Conservation (phyloP, 169 alveolate species). For the Ichthyophthirius multifiliis region DNA sequence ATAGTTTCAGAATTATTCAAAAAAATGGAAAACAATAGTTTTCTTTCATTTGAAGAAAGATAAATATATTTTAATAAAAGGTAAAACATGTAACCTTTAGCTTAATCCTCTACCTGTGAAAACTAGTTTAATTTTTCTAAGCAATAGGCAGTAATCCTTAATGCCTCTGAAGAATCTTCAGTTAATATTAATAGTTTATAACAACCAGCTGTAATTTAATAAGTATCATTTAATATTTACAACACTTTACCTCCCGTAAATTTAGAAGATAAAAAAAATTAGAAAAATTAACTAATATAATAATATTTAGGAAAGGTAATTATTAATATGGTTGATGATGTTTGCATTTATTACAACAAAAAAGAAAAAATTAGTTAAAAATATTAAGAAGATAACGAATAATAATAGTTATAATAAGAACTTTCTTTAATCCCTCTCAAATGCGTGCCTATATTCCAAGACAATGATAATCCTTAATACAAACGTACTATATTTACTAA, state of each 20-base stretch:
- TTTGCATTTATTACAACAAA: constrained; percentile 45
- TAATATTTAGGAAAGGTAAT: constrained; percentile 31
- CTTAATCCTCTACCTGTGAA: not conserved
- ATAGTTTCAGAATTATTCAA: not conserved
- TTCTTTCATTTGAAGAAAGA: not conserved
- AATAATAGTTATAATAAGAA: constrained; percentile 6
- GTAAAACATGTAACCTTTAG: not conserved
- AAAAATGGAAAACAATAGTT: not conserved
- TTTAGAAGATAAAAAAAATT: not conserved
- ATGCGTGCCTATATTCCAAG: constrained; percentile 43
- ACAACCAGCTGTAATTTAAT: not conserved
- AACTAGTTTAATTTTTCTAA: not conserved
- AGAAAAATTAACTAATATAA: constrained; percentile 2
- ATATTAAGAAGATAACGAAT: constrained; percentile 27
- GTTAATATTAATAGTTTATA: no score
- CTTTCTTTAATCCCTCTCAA: constrained; percentile 15
- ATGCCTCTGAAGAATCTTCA: no score
- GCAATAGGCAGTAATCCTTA: no score
- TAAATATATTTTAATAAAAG: not conserved
- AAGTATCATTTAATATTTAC: not conserved
- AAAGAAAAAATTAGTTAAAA: constrained; percentile 8
- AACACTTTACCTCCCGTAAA: not conserved
- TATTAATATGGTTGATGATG: constrained; percentile 62
- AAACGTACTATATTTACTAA: constrained; percentile 29
- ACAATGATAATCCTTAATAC: constrained; percentile 18